Base-by-base conservation (phyloP, 495 filamentous ascomycete species). In the Penicillium samsonianum region DNA sequence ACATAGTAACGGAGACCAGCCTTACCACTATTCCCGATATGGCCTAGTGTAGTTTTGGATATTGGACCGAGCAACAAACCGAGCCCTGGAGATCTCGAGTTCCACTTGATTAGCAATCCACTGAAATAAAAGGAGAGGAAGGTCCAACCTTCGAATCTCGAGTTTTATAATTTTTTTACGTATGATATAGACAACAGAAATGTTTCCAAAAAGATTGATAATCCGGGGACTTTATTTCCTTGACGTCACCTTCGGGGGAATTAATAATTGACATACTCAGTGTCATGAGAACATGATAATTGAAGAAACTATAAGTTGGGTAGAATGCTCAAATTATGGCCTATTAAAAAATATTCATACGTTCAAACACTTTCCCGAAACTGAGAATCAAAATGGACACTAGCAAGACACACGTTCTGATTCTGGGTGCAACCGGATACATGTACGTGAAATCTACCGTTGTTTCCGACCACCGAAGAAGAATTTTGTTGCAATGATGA, bases 81-180 rank as follows among this genome's bases (percentile, higher is more conserved):
- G n/a, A n/a, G n/a, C n/a, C n/a, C n/a, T n/a, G n/a, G n/a, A n/a
- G n/a, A n/a, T n/a, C n/a, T n/a, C n/a, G n/a, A n/a, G n/a, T n/a
- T n/a, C n/a, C 33, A 51, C 48, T 19, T 35, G 48, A 35, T 51
- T 51, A 51, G 48, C 30, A 51, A 51, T 51, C 48, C 28, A 12
- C 48, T 12, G 17, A 35, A 31, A 17, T 10, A 11, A 10, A 40
- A 51, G n/a, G 4, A 8, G 48, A 22, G 48, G 48, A 51, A 51
- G 48, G 33, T 51, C 48, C 48, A 51, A 51, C 48, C 48, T 51
- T 12, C 17, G 46, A n/a, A 49, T 30, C 10, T 30, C 28, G 17
- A 50, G 19, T 17, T 33, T 16, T 17, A 30, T 28, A 8, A 50
- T 35, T n/a, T 30, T 50, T 4, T 14, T 14, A n/a, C n/a, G n/a